phyloP scores from a whole-genome alignment of 805 yeast genomes.

The Saccharomycopsis sp. region DNA sequence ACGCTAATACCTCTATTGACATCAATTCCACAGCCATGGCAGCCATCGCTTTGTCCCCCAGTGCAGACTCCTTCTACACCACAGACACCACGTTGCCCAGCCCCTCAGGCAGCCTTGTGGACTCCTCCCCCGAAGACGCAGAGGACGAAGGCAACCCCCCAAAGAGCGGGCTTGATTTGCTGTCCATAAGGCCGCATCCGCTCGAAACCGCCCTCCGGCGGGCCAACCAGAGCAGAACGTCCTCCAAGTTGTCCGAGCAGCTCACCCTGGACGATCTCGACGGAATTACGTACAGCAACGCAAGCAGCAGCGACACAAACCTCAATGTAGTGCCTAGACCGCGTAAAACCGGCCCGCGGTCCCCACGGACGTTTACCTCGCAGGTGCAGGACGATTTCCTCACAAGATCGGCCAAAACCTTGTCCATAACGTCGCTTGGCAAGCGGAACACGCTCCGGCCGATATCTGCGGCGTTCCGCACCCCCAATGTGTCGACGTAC shows the following conservation, averaged over 20 bases:
- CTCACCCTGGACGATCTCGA: neutral
- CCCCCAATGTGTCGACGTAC: conserved; percentile 17
- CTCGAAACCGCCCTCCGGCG: neutral
- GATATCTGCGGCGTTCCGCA: conserved; percentile 17
- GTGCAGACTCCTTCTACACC: neutral
- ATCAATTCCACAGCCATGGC: too few relatives aligned
- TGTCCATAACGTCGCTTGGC: conserved; percentile 10
- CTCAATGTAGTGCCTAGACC: neutral
- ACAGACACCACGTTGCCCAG: conserved; percentile 8
- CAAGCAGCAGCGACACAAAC: neutral
- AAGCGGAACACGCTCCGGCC: conserved; percentile 17
- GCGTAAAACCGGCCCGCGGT: conserved; percentile 1
- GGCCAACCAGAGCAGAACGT: neutral
- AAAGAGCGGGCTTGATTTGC: neutral
- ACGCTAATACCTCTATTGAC: too few relatives aligned
- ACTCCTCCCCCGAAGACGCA: neutral
- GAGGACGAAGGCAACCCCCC: neutral
- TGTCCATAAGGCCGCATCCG: neutral
- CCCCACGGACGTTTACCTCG: conserved; percentile 12
- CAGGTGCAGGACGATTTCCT: conserved; percentile 14
- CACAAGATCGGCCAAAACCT: conserved; percentile 17
- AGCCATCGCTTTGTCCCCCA: neutral
- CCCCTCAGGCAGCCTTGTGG: neutral
- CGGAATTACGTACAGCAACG: neutral
- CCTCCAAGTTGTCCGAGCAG: conserved; percentile 4